phyloP scores from a whole-genome alignment of 208 protist species.

The Leishmania major region DNA sequence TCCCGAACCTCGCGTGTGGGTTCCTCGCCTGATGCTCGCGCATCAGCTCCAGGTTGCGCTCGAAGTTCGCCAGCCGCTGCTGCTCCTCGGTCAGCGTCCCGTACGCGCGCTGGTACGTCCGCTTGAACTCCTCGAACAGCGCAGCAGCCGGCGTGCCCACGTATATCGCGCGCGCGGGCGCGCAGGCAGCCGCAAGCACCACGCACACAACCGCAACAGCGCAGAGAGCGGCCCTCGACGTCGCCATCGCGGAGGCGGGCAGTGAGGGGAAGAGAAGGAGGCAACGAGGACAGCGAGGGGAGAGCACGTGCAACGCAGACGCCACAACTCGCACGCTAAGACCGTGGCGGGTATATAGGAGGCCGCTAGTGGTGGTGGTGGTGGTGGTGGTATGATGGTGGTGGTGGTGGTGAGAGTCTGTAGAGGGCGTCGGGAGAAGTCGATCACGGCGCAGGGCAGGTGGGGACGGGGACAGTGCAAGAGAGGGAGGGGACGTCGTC shows the following conservation, averaged over 20 bases:
- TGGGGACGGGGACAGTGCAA: no score
- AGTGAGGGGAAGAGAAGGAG: neutral
- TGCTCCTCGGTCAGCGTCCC: slow-evolving; percentile 38
- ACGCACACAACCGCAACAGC: slow-evolving; percentile 28
- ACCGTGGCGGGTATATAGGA: no score
- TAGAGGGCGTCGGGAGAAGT: no score
- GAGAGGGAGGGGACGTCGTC: no score
- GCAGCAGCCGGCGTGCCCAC: slow-evolving; percentile 12
- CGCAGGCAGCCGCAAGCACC: slow-evolving; percentile 19
- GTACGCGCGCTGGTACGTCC: slow-evolving; percentile 40
- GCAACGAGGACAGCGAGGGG: neutral
- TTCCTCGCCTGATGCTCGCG: slow-evolving; percentile 39
- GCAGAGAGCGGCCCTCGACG: slow-evolving; percentile 11
- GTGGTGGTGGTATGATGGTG: no score
- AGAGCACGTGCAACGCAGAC: no score
- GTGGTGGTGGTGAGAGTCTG: no score
- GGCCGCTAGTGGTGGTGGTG: no score
- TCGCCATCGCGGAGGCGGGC: slow-evolving; percentile 16
- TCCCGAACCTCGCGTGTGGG: slow-evolving; percentile 57
- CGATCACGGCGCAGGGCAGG: no score
- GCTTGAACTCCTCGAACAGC: slow-evolving; percentile 53
- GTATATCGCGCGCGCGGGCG: slow-evolving; percentile 21
- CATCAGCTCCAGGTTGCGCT: slow-evolving; percentile 43
- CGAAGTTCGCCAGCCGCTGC: slow-evolving; percentile 40
- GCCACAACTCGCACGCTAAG: no score